Evolutionary conservation across 148 eudicot species (phyloP), one percentile per base, ranked within the genome.

Genomic region (Vaccinium macrocarpon): DNA sequence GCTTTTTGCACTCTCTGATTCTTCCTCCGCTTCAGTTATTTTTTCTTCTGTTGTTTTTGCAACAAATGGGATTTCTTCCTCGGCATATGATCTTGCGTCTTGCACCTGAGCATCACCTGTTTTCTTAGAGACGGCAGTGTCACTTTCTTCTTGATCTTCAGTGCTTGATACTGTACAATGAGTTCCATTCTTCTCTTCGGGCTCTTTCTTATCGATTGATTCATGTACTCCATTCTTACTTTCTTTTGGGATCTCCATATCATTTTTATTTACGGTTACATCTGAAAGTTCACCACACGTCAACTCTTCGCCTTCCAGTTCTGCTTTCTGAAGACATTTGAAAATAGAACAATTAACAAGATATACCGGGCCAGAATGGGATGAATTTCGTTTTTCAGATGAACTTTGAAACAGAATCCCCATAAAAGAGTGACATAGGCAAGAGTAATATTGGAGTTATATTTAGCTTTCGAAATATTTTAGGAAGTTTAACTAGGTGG

Each of bases 321-420:
- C 86, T 84, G 35, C 74, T 68, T 81, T 87, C 88, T 87, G 81
- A 78, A 84, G 71, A 48, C 2, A 74, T 21, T 18, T 19, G 13
- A 51, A 75, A 68, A 81, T 35, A 64, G 52, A 68, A 66, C 9
- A 25, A 25, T 23, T 68, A 25, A 15, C 21, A 13, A 68, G 50
- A 48, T 5, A 61, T 18, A 19, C 48, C 32, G 53, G 46, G n/a
- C 3, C 56, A 15, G 56, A 42, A 81, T 32, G 27, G 27, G 19
- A 25, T 51, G 59, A 18, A 49, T 68, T 52, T 81, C 49, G 38
- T 18, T 7, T 73, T 78, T 27, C 61, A 15, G n/a, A 25, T 61
- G 27, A 77, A 15, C 27, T 50, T 55, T 29, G 53, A 77, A 77
- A 55, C 52, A 77, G 42, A 77, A 52, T 25, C 42, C 32, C 9